phyloP scores from a whole-genome alignment of 2,329 filamentous ascomycete species.

The Pseudogymnoascus sp. region DNA sequence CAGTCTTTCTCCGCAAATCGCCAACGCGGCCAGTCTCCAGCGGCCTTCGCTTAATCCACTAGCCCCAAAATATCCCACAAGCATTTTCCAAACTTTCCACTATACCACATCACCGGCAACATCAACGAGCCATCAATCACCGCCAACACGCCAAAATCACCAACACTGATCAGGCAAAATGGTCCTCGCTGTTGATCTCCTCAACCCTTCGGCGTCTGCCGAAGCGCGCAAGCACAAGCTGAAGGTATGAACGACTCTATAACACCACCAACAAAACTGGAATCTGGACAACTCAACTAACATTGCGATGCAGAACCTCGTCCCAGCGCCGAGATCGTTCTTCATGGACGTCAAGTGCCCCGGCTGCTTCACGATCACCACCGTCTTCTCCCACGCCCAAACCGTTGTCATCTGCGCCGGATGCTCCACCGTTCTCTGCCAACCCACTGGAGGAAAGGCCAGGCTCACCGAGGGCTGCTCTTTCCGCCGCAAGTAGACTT shows the following conservation, averaged over 20 bases:
- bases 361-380: conserved; percentile 99
- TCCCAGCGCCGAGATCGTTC: conserved; percentile 95
- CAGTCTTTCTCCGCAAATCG: conserved; percentile 2
- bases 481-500: conserved; percentile 98
- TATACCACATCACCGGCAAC: conserved; percentile 8
- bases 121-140: conserved; percentile 7
- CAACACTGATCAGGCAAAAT: conserved; percentile 30
- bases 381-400: conserved; percentile 99
- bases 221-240: conserved; percentile 99
- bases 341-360: conserved; percentile 99
- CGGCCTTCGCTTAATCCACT: conserved; percentile 5
- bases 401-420: conserved; percentile 99
- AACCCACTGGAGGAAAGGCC: conserved; percentile 98
- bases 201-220: conserved; percentile 95
- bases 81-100: conserved; percentile 9
- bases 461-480: conserved; percentile 99
- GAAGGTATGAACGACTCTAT: conserved; percentile 60
- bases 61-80: conserved; percentile 8
- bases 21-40: conserved; percentile 1
- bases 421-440: conserved; percentile 99
- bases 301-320: conserved; percentile 58
- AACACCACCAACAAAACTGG: conserved; percentile 10
- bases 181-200: conserved; percentile 99
- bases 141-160: conserved; percentile 8
- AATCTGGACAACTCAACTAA: conserved; percentile 15